phyloP scores from a whole-genome alignment of 208 protist genomes.

The Lotmaria passim region DNA sequence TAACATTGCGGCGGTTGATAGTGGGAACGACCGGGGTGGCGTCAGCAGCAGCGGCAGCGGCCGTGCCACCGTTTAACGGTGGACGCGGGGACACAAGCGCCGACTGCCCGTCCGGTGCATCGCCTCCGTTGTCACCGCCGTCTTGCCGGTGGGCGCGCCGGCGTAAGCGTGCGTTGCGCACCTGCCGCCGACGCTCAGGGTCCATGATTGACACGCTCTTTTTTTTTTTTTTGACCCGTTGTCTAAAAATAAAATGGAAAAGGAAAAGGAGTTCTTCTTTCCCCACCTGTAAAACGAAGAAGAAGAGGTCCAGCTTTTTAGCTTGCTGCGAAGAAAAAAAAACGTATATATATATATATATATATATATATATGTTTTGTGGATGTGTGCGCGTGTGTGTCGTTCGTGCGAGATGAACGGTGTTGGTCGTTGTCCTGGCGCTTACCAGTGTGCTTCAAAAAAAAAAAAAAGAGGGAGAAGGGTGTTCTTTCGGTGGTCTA shows the following conservation, averaged over 20 bases:
- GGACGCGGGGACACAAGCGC: conserved; percentile 1
- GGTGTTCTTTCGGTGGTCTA: background rate
- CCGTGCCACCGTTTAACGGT: background rate
- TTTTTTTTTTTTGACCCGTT: conserved; percentile 17
- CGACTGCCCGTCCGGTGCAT: background rate
- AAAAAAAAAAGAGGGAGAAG: background rate
- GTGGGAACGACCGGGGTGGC: background rate
- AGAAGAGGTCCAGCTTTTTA: no score
- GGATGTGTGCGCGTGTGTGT: no score
- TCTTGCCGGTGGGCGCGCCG: conserved; percentile 26
- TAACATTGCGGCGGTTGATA: conserved; percentile 1
- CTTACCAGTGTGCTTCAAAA: no score
- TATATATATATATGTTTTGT: no score
- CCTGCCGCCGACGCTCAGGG: conserved; percentile 31
- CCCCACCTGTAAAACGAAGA: no score
- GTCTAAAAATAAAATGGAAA: no score
- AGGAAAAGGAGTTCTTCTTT: no score
- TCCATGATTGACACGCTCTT: conserved; percentile 33
- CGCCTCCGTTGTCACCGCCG: conserved; percentile 10
- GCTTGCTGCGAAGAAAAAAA: no score
- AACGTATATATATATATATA: no score
- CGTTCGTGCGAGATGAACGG: no score
- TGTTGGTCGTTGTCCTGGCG: no score
- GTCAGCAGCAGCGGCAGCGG: background rate
- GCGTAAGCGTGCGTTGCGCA: conserved; percentile 38